Percentiles rank a stretch among this genome's conserved stretches.
Conservation (phyloP, 1,284 basidiomycete species). For the Boletellus deceptivus region DNA sequence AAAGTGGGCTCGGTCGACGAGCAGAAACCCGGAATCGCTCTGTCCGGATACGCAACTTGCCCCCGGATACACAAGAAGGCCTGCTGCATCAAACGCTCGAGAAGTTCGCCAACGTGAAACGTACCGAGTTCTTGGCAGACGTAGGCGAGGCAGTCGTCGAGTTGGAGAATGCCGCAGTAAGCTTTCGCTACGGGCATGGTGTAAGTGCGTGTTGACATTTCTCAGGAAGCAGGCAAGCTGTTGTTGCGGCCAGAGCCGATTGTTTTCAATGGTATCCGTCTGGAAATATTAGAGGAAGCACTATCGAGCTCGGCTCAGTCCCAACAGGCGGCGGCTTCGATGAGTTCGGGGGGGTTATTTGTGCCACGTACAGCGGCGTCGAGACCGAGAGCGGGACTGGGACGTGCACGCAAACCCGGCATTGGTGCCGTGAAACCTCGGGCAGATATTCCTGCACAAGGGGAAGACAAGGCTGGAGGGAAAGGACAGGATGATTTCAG, state of each 20-base stretch:
- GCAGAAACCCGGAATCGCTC: slow-evolving; percentile 69
- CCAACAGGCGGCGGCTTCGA: slow-evolving; percentile 38
- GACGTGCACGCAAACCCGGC: slow-evolving; percentile 43
- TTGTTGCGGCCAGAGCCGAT: slow-evolving; percentile 69
- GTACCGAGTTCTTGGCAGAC: slow-evolving; percentile 73
- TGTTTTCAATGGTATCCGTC: slow-evolving; percentile 55
- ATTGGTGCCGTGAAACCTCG: slow-evolving; percentile 21
- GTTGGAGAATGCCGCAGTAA: slow-evolving; percentile 69
- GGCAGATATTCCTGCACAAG: slow-evolving; percentile 16
- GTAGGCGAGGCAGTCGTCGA: slow-evolving; percentile 74
- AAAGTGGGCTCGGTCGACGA: slow-evolving; percentile 55
- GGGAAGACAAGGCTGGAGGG: slow-evolving; percentile 21
- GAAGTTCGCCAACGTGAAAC: slow-evolving; percentile 69
- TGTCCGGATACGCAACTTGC: slow-evolving; percentile 75
- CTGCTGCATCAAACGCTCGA: slow-evolving; percentile 85
- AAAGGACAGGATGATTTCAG: slow-evolving; percentile 73
- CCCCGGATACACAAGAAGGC: slow-evolving; percentile 75
- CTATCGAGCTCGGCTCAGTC: slow-evolving; percentile 33
- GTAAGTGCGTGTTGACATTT: slow-evolving; percentile 10
- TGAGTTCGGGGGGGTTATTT: slow-evolving; percentile 50
- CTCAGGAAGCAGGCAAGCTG: slow-evolving; percentile 82
- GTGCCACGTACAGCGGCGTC: slow-evolving; percentile 63
- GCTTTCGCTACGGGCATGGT: slow-evolving; percentile 25
- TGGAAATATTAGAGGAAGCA: slow-evolving; percentile 58
- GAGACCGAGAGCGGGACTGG: slow-evolving; percentile 68